Percentiles rank a stretch among this genome's conserved stretches.
phyloP scores from a whole-genome alignment of 495 filamentous ascomycete genomes.

The Neurospora sublineolata region DNA sequence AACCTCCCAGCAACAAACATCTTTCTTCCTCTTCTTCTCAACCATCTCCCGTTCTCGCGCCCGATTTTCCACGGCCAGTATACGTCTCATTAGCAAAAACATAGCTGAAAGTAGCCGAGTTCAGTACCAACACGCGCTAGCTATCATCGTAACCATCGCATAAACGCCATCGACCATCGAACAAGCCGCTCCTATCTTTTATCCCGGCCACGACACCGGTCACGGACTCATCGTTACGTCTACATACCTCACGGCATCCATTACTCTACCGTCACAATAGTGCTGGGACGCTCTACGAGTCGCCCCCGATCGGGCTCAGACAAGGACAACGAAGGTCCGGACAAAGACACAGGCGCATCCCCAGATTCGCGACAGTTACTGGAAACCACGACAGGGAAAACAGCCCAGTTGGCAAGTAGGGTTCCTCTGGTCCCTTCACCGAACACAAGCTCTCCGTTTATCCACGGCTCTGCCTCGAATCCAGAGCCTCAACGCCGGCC shows the following conservation, averaged over 20 bases:
- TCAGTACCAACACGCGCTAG: neutral
- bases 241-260: neutral
- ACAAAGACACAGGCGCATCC: neutral
- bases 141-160: neutral
- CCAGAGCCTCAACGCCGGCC: neutral
- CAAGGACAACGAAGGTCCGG: neutral
- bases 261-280: neutral
- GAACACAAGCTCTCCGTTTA: neutral
- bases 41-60: neutral
- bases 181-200: neutral
- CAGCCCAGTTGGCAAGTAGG: neutral
- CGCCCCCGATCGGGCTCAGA: neutral
- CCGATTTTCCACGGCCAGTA: neutral
- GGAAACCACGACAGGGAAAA: neutral
- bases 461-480: neutral
- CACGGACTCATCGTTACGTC: neutral
- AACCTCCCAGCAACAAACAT: neutral
- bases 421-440: neutral
- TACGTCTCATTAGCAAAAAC: neutral
- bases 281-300: neutral
- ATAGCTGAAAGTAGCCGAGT: neutral
- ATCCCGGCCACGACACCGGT: neutral
- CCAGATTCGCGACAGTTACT: neutral
- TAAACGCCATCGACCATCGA: neutral
- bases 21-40: neutral